These are phyloP conservation scores for Sporisorium sorghi DNA, from an alignment of 1,284 basidiomycete species.

Conservation along the genomic window DNA sequence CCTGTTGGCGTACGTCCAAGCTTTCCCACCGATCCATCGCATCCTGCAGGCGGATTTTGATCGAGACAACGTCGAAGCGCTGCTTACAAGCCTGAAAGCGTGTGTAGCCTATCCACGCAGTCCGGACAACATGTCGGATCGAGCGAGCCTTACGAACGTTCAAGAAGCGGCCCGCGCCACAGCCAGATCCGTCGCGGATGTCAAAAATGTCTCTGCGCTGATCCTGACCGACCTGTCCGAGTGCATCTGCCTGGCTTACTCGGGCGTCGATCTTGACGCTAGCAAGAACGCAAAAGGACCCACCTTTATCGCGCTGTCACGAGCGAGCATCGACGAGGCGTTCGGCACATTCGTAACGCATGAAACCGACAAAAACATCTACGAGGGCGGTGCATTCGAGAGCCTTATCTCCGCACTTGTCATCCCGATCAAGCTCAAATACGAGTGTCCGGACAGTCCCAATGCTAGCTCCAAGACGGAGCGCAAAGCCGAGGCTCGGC, in stretches of 20 bases:
- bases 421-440: slow-evolving; percentile 91
- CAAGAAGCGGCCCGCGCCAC: slow-evolving; percentile 79
- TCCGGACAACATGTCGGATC: slow-evolving; percentile 86
- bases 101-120: slow-evolving; percentile 84
- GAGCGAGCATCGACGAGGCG: slow-evolving; percentile 85
- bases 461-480: slow-evolving; percentile 71
- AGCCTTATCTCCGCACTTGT: slow-evolving; percentile 75
- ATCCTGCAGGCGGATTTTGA: slow-evolving; percentile 63
- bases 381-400: slow-evolving; percentile 84
- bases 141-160: slow-evolving; percentile 84
- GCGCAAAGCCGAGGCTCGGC: slow-evolving; percentile 28
- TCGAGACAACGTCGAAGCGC: slow-evolving; percentile 75
- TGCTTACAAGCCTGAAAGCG: slow-evolving; percentile 83
- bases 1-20: slow-evolving; percentile 81
- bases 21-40: slow-evolving; percentile 72
- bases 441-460: slow-evolving; percentile 80
- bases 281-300: slow-evolving; percentile 72
- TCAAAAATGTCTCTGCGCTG: slow-evolving; percentile 77
- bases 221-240: slow-evolving; percentile 86
- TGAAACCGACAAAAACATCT: slow-evolving; percentile 75
- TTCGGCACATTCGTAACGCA: slow-evolving; percentile 74
- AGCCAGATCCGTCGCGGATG: slow-evolving; percentile 75
- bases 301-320: slow-evolving; percentile 87
- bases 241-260: slow-evolving; percentile 84
- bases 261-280: slow-evolving; percentile 2